These are phyloP conservation scores for Hypholoma fasciculare DNA, from an alignment of 768 basidiomycete genomes.

Conservation along the genomic window DNA sequence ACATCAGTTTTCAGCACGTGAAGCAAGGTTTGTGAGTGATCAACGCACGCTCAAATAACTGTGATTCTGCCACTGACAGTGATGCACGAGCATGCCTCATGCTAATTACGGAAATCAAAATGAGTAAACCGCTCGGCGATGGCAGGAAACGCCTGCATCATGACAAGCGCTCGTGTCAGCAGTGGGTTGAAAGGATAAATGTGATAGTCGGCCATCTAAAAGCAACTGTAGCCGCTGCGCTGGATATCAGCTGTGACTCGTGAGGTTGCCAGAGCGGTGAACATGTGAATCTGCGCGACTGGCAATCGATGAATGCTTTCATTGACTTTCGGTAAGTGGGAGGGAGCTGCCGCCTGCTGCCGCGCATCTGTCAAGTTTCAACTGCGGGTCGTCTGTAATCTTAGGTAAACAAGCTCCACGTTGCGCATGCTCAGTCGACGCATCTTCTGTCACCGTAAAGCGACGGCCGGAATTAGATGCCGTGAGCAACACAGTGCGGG, in stretches of 20 bases:
- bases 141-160: background rate
- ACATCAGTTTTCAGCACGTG: background rate
- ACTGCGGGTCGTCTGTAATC: background rate
- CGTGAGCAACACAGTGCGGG: conserved; percentile 3
- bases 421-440: background rate
- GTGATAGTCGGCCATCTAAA: background rate
- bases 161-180: too few species aligned
- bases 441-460: background rate
- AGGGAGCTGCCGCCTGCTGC: background rate
- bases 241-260: too few species aligned
- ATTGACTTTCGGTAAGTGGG: background rate
- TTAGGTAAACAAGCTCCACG: conserved; percentile 6
- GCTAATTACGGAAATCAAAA: background rate
- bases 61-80: background rate
- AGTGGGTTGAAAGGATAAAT: too few species aligned
- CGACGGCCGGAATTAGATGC: conserved; percentile 3
- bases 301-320: background rate
- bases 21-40: background rate
- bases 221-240: background rate
- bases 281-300: background rate
- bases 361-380: background rate
- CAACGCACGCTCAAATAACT: background rate
- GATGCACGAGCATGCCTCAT: background rate
- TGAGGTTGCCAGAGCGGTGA: too few species aligned
- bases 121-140: background rate